These are phyloP conservation scores for Blastocystis sp. DNA, from an alignment of 352 stramenopile species.

Conservation along the genomic window DNA sequence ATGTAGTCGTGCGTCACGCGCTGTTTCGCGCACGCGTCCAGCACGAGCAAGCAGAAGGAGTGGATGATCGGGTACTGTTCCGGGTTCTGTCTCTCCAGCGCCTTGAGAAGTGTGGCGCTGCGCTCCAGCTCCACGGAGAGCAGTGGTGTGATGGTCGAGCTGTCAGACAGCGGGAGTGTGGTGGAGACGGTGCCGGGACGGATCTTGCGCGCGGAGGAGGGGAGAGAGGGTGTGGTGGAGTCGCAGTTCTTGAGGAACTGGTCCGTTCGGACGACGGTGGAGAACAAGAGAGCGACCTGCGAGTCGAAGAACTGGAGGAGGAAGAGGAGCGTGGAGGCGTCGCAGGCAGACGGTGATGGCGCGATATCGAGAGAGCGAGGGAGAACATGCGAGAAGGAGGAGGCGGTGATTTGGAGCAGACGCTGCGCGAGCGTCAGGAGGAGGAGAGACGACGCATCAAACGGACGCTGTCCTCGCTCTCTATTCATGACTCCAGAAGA, in stretches of 20 bases:
- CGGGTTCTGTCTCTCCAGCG: background rate
- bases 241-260: background rate
- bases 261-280: background rate
- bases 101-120: background rate
- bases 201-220: constrained; percentile 28
- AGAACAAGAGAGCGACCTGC: background rate
- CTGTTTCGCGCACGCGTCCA: background rate
- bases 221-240: background rate
- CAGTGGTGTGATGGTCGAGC: background rate
- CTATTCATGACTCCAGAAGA: background rate
- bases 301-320: constrained; percentile 36
- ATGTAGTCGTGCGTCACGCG: background rate
- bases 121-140: background rate
- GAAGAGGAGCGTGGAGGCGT: background rate
- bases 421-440: background rate
- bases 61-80: background rate
- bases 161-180: background rate
- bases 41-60: background rate
- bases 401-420: background rate
- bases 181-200: constrained; percentile 9
- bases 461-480: background rate
- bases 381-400: background rate
- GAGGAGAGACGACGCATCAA: background rate
- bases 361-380: background rate
- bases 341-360: background rate